Evolutionary conservation across 1,139 yeast genomes (phyloP), one percentile per base, ranked within the genome.

Genomic region (Geotrichum phurueaensis): DNA sequence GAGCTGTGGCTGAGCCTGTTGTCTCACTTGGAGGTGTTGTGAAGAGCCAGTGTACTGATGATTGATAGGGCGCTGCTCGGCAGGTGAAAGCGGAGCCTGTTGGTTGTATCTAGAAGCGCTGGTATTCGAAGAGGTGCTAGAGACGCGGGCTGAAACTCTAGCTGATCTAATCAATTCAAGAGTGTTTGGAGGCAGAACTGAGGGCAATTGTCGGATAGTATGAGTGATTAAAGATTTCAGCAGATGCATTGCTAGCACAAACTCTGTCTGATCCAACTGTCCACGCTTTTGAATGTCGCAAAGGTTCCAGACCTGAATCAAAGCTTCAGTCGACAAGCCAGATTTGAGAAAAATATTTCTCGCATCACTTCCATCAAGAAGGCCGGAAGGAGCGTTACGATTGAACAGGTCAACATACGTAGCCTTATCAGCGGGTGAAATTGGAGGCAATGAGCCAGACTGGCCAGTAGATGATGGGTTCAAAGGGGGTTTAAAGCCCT

Each of bases 231-330:
- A 77, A 59, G 91, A 86, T 73, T 92, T 97, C 64, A 95, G 89
- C 70, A 95, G 80, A 75, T 89, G 96, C 99, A 95, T 94, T 9
- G 99, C 98, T 67, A 94, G 82, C 48, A 89, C 83, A 69, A 95
- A 94, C 68, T 89, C 92, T 25, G 85, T 80, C 69, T 84, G 82
- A 63, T 82, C 81, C 68, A 94, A 81, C 59, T 81, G 79, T 6
- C 99, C 99, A 2, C 82, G 74, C 66, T 85, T 85, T 61, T 83
- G 82, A 63, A 84, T 82, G 72, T 95, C 99, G 39, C 89, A 94
- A 65, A 94, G 79, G 62, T 82, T 81, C 99, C 99, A 94, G 61
- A 94, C 86, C 70, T 87, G 89, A 60, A 96, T 96, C 67, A 94
- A 78, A 1, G 85, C 81, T 31, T 83, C 81, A 48, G 86, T 83